Percentiles rank a stretch among this genome's conserved stretches.
Conservation (phyloP, 306 rosid genomes). For the Fagus crenata region DNA sequence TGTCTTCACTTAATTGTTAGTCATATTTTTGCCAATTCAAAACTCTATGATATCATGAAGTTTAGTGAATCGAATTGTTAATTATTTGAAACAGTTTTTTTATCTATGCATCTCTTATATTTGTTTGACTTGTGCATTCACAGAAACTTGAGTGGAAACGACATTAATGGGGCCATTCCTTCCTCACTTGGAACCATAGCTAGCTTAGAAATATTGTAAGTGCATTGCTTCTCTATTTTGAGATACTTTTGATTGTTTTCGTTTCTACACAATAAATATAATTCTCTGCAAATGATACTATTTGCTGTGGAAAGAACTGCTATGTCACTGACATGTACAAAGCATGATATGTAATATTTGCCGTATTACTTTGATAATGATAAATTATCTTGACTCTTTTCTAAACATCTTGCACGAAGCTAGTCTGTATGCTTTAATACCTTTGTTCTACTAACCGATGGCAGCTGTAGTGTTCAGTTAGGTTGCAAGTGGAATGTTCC, state of each 20-base stretch:
- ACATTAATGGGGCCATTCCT: slow-evolving; percentile 75
- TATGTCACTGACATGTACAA: neutral
- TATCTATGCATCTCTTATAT: slow-evolving; percentile 36
- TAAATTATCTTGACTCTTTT: neutral
- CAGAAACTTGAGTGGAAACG: slow-evolving; percentile 95
- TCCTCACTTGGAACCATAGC: slow-evolving; percentile 65
- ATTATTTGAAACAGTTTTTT: neutral
- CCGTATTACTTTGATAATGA: neutral
- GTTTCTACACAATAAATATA: neutral
- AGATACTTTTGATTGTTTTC: neutral
- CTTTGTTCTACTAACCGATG: neutral
- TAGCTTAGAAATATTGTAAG: slow-evolving; percentile 82
- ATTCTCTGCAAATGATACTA: neutral
- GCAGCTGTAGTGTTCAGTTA: neutral
- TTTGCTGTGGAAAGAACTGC: neutral
- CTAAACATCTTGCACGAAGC: neutral
- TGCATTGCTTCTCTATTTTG: slow-evolving; percentile 29
- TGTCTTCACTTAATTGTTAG: neutral
- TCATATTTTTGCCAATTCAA: neutral
- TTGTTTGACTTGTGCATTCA: slow-evolving; percentile 11
- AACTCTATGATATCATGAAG: neutral
- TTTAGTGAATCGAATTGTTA: neutral
- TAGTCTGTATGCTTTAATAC: neutral
- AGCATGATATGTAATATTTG: neutral
- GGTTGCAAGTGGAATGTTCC: neutral